Evolutionary conservation across 495 filamentous ascomycete genomes (phyloP), one percentile per base, ranked within the genome.

Genomic region (Saxophila tyrrhenica): DNA sequence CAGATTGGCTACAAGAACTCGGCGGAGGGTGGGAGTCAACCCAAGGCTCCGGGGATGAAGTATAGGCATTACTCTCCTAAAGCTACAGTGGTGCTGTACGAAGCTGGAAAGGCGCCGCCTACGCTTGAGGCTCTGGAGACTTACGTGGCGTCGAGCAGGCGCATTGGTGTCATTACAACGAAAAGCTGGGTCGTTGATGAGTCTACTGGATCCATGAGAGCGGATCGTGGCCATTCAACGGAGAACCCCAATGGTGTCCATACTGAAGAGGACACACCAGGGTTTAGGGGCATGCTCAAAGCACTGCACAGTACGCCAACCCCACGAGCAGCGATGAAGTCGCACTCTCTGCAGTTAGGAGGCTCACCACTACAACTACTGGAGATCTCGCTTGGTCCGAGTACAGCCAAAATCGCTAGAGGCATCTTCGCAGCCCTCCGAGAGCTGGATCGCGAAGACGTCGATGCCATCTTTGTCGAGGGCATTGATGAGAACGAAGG

Each of bases 41-140:
- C 94, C 5, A 78, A 84, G 52, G 90, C 91, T 1, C 92, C 92
- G 9, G 92, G 92, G 1, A 99, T 99, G 92, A 99, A 99, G 65
- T 99, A 99, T 68, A 84, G 89, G 61, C 92, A 99, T 66, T 99
- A 99, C 64, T 94, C 89, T 20, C 92, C 92, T 0, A 85, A 84
- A 63, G 92, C 92, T 16, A 81, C 75, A 25, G 91, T 99, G 10
- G 71, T 95, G 21, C 73, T 99, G 1, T 92, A 86, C 65, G 86
- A 95, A 52, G 50, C 69, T 25, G 72, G 69, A 2, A 71, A 71
- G 0, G 62, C 56, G 20, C 51, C 62, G 1, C 70, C 70, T 0
- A 58, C 64, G 0, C 59, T 71, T 1, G 50, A 65, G 17, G 65
- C 62, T 5, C 42, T 70, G 3, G 20, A 64, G 51, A 58, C 54